These are phyloP conservation scores for Arthroderma sp. DNA, from an alignment of 2,329 filamentous ascomycete genomes.

Conservation along the genomic window DNA sequence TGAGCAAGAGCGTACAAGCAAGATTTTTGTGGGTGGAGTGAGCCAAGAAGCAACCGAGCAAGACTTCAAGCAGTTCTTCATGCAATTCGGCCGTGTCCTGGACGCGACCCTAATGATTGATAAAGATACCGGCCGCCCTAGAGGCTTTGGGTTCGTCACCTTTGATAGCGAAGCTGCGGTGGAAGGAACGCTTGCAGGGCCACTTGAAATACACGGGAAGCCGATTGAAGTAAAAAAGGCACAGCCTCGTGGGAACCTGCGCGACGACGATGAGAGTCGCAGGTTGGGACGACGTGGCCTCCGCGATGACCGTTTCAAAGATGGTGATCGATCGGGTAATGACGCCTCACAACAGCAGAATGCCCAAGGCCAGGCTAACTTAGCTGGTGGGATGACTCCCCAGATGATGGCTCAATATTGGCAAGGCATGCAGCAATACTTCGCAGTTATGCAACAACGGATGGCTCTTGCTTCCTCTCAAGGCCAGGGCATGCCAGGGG, in stretches of 20 bases:
- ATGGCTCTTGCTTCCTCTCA: constrained; percentile 47
- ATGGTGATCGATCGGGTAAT: constrained; percentile 24
- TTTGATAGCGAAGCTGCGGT: constrained; percentile 95
- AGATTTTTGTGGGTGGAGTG: constrained; percentile 96
- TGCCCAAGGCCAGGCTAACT: constrained; percentile 26
- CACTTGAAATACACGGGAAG: constrained; percentile 87
- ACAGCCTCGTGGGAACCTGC: constrained; percentile 84
- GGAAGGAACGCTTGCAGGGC: constrained; percentile 71
- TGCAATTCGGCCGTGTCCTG: constrained; percentile 87
- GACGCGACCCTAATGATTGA: constrained; percentile 99
- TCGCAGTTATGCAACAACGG: constrained; percentile 86
- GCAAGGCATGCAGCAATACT: constrained; percentile 97
- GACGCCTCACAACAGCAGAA: constrained; percentile 33
- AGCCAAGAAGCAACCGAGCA: constrained; percentile 94
- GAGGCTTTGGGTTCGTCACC: constrained; percentile 95
- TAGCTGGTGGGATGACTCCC: constrained; percentile 63
- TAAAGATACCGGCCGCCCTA: constrained; percentile 92
- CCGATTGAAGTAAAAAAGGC: constrained; percentile 97
- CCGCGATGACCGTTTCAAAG: constrained; percentile 28
- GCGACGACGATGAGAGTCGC: constrained; percentile 69
- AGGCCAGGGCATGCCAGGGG: constrained; percentile 43
- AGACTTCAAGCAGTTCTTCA: constrained; percentile 94
- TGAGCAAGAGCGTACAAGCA: constrained; percentile 95
- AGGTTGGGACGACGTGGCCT: constrained; percentile 36
- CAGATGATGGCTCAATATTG: constrained; percentile 98